These are phyloP conservation scores for Nemania diffusa DNA, from an alignment of 2,329 filamentous ascomycete genomes.

Conservation along the genomic window DNA sequence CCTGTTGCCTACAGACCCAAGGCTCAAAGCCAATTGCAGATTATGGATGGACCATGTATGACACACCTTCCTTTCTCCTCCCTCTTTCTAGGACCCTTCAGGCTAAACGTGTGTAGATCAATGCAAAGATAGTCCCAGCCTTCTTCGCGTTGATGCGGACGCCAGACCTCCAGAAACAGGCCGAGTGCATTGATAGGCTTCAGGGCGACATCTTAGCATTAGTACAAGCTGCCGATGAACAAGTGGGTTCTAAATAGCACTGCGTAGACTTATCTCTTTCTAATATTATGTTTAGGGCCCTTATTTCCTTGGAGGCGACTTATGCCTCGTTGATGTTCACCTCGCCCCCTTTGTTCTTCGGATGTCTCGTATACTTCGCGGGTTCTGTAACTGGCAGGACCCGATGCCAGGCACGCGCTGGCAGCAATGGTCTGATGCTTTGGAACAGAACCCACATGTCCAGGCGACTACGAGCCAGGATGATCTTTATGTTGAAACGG, in stretches of 20 bases:
- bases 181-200: constrained; percentile 68
- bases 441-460: constrained; percentile 72
- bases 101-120: constrained; percentile 66
- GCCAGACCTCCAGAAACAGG: constrained; percentile 68
- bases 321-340: constrained; percentile 77
- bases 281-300: constrained; percentile 61
- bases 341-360: constrained; percentile 80
- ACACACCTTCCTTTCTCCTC: constrained; percentile 19
- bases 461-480: constrained; percentile 74
- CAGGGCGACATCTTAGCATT: constrained; percentile 69
- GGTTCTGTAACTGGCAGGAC: constrained; percentile 73
- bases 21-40: constrained; percentile 76
- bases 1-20: constrained; percentile 72
- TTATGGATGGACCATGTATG: constrained; percentile 84
- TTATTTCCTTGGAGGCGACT: constrained; percentile 68
- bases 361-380: constrained; percentile 71
- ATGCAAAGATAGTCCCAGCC: constrained; percentile 76
- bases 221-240: constrained; percentile 60
- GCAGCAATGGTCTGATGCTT: constrained; percentile 75
- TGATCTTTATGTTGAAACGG: constrained; percentile 64
- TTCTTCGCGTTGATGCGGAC: constrained; percentile 81
- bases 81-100: neutral
- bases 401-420: constrained; percentile 72
- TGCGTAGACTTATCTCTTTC: neutral
- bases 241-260: constrained; percentile 45